Conservation (phyloP, 306 rosid species). For the Quercus glauca region DNA sequence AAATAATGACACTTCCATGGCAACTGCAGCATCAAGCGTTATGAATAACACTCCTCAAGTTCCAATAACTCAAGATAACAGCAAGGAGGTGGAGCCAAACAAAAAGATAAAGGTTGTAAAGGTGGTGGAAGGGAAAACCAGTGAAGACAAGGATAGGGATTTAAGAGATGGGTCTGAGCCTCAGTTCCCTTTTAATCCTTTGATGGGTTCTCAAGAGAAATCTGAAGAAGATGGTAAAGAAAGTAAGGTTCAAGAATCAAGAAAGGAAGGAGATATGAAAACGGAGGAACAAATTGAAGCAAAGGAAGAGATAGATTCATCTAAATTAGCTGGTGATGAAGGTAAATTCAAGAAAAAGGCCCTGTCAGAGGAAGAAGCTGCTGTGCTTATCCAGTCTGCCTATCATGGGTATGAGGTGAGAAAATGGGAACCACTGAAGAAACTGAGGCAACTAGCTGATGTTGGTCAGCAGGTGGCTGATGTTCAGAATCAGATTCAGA, state of each 20-base stretch:
- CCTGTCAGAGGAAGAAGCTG: slow-evolving; percentile 56
- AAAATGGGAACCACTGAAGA: slow-evolving; percentile 68
- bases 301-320: neutral
- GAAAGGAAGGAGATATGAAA: neutral
- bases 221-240: neutral
- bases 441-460: slow-evolving; percentile 63
- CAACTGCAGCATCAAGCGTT: neutral
- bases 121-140: slow-evolving; percentile 17
- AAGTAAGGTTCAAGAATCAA: neutral
- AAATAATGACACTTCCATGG: slow-evolving; percentile 12
- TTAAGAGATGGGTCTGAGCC: neutral
- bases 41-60: slow-evolving; percentile 2
- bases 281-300: slow-evolving; percentile 11
- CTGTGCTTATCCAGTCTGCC: slow-evolving; percentile 62
- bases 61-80: neutral
- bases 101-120: slow-evolving; percentile 18
- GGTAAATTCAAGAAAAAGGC: slow-evolving; percentile 1
- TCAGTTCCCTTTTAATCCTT: neutral
- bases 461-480: slow-evolving; percentile 37
- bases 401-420: slow-evolving; percentile 62
- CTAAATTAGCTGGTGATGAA: neutral
- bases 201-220: neutral
- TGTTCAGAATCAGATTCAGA: slow-evolving; percentile 34
- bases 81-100: slow-evolving; percentile 14
- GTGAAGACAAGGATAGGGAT: slow-evolving; percentile 18